phyloP scores from a whole-genome alignment of 2,329 filamentous ascomycete genomes.

The Leptographium radiaticola region DNA sequence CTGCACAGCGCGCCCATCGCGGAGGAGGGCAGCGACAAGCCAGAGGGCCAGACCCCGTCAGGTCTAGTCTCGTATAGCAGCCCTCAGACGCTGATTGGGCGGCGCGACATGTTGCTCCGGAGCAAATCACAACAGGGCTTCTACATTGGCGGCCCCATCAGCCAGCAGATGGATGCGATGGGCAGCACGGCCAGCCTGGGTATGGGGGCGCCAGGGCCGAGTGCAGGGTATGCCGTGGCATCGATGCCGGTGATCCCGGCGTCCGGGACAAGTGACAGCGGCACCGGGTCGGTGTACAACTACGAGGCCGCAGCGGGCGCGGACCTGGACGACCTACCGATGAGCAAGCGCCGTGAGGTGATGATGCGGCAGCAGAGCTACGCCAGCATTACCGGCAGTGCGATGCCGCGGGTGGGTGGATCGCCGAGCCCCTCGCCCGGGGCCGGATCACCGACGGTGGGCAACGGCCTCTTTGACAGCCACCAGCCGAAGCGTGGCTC shows the following conservation, averaged over 20 bases:
- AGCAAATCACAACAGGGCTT: slow-evolving; percentile 33
- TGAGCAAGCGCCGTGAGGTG: slow-evolving; percentile 52
- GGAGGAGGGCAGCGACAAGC: slow-evolving; percentile 22
- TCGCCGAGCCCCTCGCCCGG: background rate
- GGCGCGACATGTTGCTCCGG: slow-evolving; percentile 40
- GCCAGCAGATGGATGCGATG: slow-evolving; percentile 7
- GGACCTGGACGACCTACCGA: slow-evolving; percentile 53
- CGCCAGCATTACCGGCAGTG: slow-evolving; percentile 15
- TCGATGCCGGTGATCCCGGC: slow-evolving; percentile 19
- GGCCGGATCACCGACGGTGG: slow-evolving; percentile 9
- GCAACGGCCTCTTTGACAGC: slow-evolving; percentile 33
- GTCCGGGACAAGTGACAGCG: slow-evolving; percentile 2
- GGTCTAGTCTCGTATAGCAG: slow-evolving; percentile 37
- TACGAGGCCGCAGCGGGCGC: background rate
- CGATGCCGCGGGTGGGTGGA: background rate
- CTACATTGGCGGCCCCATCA: slow-evolving; percentile 14
- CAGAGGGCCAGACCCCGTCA: slow-evolving; percentile 14
- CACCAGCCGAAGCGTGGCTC: slow-evolving; percentile 39
- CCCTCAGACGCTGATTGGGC: slow-evolving; percentile 41
- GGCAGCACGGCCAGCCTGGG: slow-evolving; percentile 3
- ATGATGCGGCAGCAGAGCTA: slow-evolving; percentile 45
- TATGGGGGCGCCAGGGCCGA: background rate
- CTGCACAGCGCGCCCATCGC: slow-evolving; percentile 25
- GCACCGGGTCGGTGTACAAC: slow-evolving; percentile 3
- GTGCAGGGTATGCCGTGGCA: slow-evolving; percentile 3